These are phyloP conservation scores for Chimonanthus salicifolius DNA, from an alignment of 164 flowering plant genomes.

Conservation along the genomic window DNA sequence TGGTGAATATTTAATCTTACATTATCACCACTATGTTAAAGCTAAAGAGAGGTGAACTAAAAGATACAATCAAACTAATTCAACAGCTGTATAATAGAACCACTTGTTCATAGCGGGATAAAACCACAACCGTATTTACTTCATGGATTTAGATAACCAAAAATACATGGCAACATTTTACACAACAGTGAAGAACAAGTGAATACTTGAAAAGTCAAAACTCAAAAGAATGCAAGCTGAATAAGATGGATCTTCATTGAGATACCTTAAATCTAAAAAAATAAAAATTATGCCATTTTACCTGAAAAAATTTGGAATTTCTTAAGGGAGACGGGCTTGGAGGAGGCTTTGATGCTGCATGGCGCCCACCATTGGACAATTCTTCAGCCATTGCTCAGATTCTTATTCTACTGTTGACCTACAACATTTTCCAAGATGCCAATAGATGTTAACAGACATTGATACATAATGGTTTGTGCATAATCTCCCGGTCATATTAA, in stretches of 20 bases:
- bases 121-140: too few relatives aligned
- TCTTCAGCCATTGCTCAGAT: conserved; percentile 41
- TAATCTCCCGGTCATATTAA: too few relatives aligned
- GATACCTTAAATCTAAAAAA: neutral
- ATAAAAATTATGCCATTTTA: conserved; percentile 11
- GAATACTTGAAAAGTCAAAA: neutral
- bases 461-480: too few relatives aligned
- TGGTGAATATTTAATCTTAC: too few relatives aligned
- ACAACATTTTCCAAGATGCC: neutral
- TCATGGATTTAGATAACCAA: too few relatives aligned
- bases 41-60: too few relatives aligned
- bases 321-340: conserved; percentile 85
- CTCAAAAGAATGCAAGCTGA: neutral
- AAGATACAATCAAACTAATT: too few relatives aligned
- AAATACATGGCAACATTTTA: neutral
- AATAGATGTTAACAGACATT: too few relatives aligned
- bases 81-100: too few relatives aligned
- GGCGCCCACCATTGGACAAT: conserved; percentile 39
- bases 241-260: neutral
- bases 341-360: conserved; percentile 46
- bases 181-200: neutral
- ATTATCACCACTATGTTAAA: too few relatives aligned
- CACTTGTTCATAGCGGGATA: too few relatives aligned
- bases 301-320: conserved; percentile 81
- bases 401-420: conserved; percentile 7